Evolutionary conservation across 2,329 filamentous ascomycete species (phyloP), one percentile per base, ranked within the genome.

Genomic region (Piedraia hortae): DNA sequence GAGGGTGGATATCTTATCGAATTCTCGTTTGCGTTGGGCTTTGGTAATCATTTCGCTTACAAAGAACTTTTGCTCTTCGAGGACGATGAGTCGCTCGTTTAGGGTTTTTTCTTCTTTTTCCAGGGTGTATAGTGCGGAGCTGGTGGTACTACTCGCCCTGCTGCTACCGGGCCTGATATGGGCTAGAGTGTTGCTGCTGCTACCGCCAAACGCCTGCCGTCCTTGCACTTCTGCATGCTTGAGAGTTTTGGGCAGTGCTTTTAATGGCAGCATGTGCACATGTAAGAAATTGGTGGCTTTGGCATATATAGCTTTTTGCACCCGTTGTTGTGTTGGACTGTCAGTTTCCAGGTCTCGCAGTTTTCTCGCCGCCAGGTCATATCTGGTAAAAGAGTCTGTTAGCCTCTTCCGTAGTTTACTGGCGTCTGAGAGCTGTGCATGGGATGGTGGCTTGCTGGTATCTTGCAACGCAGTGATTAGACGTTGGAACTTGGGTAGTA

Each of bases 11-110:
- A 88, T 73, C 44, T 91, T 80, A 36, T 90, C 80, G 33, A 89
- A 88, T 26, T 74, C 65, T 13, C 74, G 54, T 6, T 71, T 62
- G 18, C 66, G 68, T 21, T 68, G 69, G 1, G 78, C 75, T 28
- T 68, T 62, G 5, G 61, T 62, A 19, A 89, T 62, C 77, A 89
- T 89, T 34, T 74, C 66, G 16, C 67, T 63, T 0, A 91, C 77
- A 46, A 90, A 64, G 45, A 88, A 89, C 31, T 67, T 70, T 43
- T 91, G 80, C 46, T 91, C 80, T 42, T 90, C 77, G 1, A 91
- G 54, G 4, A 91, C 68, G 14, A 85, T 71, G 7, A 90, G 50
- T 3, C 65, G 55, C 36, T 90, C 78, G 9, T 71, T 61, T 2
- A 88, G 49, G 10, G 74, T 62, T 40, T 75, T 82, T 43, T 90